These are phyloP conservation scores for Ganoderma sinense DNA, from an alignment of 1,284 basidiomycete species.

Conservation along the genomic window DNA sequence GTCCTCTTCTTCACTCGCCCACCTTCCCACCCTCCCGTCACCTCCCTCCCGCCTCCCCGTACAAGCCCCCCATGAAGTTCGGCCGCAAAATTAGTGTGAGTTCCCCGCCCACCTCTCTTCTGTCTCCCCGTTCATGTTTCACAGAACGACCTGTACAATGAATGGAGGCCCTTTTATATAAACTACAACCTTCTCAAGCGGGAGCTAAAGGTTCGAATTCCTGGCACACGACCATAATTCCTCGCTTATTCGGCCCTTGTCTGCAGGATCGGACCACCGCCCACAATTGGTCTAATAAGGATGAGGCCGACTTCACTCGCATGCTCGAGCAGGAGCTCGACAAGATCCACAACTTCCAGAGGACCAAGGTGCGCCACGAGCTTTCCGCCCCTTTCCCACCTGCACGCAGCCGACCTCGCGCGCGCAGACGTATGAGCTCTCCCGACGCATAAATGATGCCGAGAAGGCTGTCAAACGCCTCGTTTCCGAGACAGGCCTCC, in stretches of 20 bases:
- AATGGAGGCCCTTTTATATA: constrained; percentile 92
- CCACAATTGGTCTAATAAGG: constrained; percentile 74
- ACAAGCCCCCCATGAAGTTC: constrained; percentile 77
- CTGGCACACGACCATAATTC: constrained; percentile 21
- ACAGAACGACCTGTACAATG: constrained; percentile 85
- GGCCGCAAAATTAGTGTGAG: constrained; percentile 87
- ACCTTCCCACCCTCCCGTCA: not conserved
- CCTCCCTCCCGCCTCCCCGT: not conserved
- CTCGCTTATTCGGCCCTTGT: constrained; percentile 8
- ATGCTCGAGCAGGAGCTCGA: constrained; percentile 90
- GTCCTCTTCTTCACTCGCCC: constrained; percentile 9
- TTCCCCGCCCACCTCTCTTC: constrained; percentile 25
- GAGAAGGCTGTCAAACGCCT: constrained; percentile 83
- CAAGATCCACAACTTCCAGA: constrained; percentile 97
- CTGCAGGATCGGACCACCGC: constrained; percentile 64
- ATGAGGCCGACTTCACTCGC: constrained; percentile 83
- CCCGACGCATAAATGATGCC: constrained; percentile 80
- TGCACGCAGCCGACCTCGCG: not conserved
- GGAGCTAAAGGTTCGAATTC: constrained; percentile 76
- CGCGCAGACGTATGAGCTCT: constrained; percentile 83
- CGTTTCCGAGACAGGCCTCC: constrained; percentile 63
- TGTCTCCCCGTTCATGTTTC: constrained; percentile 10
- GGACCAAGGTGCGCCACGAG: constrained; percentile 70
- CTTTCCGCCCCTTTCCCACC: not conserved
- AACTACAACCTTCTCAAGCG: constrained; percentile 91